Conservation (phyloP, 768 basidiomycete genomes). For the Grammothele lineata region DNA sequence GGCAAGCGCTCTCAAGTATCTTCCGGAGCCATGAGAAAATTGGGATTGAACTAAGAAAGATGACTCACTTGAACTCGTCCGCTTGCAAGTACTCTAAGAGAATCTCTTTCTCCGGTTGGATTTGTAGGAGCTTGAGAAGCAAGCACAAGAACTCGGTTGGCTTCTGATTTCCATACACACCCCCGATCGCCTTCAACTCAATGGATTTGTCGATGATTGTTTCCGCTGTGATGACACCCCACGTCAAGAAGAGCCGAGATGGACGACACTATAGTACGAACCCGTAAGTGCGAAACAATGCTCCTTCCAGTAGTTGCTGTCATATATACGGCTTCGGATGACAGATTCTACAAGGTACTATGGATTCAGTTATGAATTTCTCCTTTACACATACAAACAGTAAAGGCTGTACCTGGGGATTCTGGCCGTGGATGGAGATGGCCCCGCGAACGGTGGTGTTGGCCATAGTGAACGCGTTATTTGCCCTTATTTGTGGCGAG, state of each 20-base stretch:
- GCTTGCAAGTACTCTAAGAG: slow-evolving; percentile 91
- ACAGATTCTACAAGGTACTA: slow-evolving; percentile 95
- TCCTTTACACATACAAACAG: not conserved
- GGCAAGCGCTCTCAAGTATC: slow-evolving; percentile 91
- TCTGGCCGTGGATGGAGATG: slow-evolving; percentile 90
- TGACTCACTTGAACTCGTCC: slow-evolving; percentile 96
- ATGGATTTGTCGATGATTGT: slow-evolving; percentile 92
- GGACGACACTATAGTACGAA: slow-evolving; percentile 29
- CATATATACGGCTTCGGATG: slow-evolving; percentile 94
- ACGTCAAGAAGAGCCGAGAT: slow-evolving; percentile 3
- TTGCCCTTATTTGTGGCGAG: slow-evolving; percentile 15
- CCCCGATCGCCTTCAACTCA: slow-evolving; percentile 77
- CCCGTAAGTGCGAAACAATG: slow-evolving; percentile 97
- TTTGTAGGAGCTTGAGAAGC: slow-evolving; percentile 89
- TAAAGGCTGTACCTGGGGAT: slow-evolving; percentile 76
- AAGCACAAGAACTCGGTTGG: slow-evolving; percentile 94
- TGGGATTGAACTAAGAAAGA: not conserved
- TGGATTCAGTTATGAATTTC: slow-evolving; percentile 20
- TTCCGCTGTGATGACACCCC: slow-evolving; percentile 54
- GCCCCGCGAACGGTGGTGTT: slow-evolving; percentile 91
- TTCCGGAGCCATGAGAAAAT: slow-evolving; percentile 27
- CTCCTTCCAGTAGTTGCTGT: slow-evolving; percentile 95
- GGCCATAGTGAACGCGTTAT: slow-evolving; percentile 56
- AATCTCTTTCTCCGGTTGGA: slow-evolving; percentile 98
- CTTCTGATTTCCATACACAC: slow-evolving; percentile 91